Evolutionary conservation across 83 land plant genomes (phyloP).

Genomic region (Diphasiastrum complanatum): DNA sequence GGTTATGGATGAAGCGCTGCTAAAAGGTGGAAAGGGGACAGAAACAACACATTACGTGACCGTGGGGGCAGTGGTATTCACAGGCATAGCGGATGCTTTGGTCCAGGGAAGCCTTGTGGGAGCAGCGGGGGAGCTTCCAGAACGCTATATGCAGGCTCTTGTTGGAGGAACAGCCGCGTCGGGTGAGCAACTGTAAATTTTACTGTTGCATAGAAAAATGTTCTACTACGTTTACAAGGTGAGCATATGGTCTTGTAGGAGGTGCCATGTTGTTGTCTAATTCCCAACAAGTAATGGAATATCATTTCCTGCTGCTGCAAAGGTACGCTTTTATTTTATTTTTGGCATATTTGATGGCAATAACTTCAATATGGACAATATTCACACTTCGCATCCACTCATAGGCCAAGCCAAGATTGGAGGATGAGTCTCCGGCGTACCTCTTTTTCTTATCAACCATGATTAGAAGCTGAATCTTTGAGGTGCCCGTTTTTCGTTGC

Average conservation of each 20-base stretch:
- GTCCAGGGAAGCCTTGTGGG: slow-evolving; percentile 92
- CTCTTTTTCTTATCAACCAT: no score
- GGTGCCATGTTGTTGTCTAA: no score
- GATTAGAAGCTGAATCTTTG: no score
- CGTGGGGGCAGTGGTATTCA: slow-evolving; percentile 46
- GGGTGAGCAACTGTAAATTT: slow-evolving; percentile 46
- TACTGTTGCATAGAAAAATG: neutral
- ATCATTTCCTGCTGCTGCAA: no score
- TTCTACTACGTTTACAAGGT: neutral
- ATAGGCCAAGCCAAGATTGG: no score
- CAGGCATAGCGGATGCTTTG: slow-evolving; percentile 68
- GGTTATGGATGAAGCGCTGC: slow-evolving; percentile 51
- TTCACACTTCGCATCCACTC: no score
- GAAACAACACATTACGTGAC: slow-evolving; percentile 49
- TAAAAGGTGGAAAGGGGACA: slow-evolving; percentile 46
- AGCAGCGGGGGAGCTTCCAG: slow-evolving; percentile 83
- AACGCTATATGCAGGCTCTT: slow-evolving; percentile 89
- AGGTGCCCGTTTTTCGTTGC: no score
- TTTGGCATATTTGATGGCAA: no score
- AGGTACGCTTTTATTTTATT: no score
- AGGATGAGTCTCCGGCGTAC: no score
- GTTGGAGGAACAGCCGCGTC: slow-evolving; percentile 89
- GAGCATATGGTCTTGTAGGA: neutral
- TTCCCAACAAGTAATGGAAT: no score
- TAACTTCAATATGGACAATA: no score